phyloP scores from a whole-genome alignment of 2,329 filamentous ascomycete genomes.

The Cercospora nicotianae region DNA sequence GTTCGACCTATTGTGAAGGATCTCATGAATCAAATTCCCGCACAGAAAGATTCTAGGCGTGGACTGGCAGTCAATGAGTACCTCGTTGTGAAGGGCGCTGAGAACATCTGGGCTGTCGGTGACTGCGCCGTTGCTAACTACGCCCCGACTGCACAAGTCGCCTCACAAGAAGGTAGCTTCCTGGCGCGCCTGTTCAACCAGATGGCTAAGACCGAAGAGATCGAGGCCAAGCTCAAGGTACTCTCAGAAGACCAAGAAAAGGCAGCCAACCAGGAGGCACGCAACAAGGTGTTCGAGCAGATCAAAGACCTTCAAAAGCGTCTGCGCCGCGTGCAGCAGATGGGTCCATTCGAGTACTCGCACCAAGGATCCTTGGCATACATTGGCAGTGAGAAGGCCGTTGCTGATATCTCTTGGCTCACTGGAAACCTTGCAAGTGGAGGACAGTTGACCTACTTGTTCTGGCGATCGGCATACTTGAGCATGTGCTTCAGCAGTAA shows the following conservation, averaged over 20 bases:
- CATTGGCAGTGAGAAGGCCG: conserved; percentile 96
- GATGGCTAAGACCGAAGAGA: conserved; percentile 88
- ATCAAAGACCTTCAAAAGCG: conserved; percentile 87
- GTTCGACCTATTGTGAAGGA: conserved; percentile 86
- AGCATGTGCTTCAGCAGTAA: conserved; percentile 99
- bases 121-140: conserved; percentile 98
- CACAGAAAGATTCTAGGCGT: conserved; percentile 91
- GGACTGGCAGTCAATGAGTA: conserved; percentile 98
- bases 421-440: conserved; percentile 94
- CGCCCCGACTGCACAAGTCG: conserved; percentile 94
- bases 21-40: conserved; percentile 86
- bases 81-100: conserved; percentile 93
- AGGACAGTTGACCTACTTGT: conserved; percentile 86
- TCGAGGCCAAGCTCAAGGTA: conserved; percentile 72
- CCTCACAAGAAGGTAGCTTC: conserved; percentile 92
- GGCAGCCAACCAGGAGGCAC: conserved; percentile 62
- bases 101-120: conserved; percentile 96
- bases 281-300: conserved; percentile 63
- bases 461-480: conserved; percentile 97
- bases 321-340: conserved; percentile 84
- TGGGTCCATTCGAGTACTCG: conserved; percentile 97
- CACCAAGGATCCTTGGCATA: conserved; percentile 97
- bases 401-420: conserved; percentile 95
- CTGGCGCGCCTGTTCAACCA: conserved; percentile 96
- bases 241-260: conserved; percentile 63